A percentile compares a stretch with the other conserved stretches of the same genome.
These are phyloP conservation scores for Trametes elegans DNA, from an alignment of 768 basidiomycete species.

Conservation along the genomic window DNA sequence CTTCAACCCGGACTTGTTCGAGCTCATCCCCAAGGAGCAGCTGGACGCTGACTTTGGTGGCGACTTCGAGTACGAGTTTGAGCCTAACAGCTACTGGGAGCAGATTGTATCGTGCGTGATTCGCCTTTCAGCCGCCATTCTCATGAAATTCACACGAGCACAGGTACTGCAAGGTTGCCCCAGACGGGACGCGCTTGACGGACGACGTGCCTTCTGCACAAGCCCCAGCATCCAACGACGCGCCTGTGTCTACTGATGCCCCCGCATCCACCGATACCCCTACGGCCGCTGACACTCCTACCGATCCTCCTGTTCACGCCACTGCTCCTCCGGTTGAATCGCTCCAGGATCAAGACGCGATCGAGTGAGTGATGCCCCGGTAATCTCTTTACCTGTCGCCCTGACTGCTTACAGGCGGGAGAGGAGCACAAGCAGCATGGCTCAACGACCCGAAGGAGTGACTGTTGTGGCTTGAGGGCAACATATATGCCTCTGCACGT, in stretches of 20 bases:
- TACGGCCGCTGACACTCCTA: background rate
- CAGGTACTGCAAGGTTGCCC: slow-evolving; percentile 31
- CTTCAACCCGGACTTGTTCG: slow-evolving; percentile 80
- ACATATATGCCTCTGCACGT: too few species aligned
- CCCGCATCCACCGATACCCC: too few species aligned
- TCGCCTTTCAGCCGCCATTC: background rate
- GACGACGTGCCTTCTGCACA: background rate
- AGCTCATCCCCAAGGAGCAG: slow-evolving; percentile 71
- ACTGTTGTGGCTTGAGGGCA: too few species aligned
- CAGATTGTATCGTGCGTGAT: slow-evolving; percentile 62
- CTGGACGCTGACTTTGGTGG: slow-evolving; percentile 86
- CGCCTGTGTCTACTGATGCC: too few species aligned
- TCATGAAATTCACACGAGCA: background rate
- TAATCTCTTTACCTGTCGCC: too few species aligned
- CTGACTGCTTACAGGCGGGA: background rate
- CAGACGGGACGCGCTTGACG: slow-evolving; percentile 30
- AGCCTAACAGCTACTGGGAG: slow-evolving; percentile 74
- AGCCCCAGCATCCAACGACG: background rate
- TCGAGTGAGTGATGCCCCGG: too few species aligned
- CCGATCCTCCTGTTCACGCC: background rate
- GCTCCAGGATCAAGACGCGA: background rate
- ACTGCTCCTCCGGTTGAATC: background rate
- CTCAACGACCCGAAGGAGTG: slow-evolving; percentile 1
- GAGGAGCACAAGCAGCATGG: background rate
- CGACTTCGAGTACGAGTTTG: slow-evolving; percentile 69